Base-by-base conservation (phyloP, 2,329 filamentous ascomycete genomes). In the Cercospora sojina region DNA sequence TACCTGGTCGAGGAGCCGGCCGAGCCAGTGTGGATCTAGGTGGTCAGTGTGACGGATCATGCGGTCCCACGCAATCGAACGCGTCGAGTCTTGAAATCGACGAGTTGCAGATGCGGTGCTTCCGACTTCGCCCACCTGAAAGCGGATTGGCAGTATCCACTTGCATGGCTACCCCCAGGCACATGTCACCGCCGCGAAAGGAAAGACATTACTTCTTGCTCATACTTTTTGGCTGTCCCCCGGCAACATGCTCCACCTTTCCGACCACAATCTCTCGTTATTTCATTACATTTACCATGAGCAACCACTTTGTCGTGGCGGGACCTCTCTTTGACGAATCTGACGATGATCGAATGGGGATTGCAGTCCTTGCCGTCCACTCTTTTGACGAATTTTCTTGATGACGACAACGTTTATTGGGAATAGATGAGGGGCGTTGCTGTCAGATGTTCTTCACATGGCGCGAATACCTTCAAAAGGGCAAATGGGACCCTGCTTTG, bases 21-120 rank as follows among this genome's bases (percentile, higher is more conserved):
- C 43, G 73, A 72, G 58, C 63, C 68, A 43, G 65, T 66, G 66
- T 73, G 70, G 69, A 71, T 75, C 66, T 76, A 71, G 66, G 67
- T 20, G 55, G 32, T 35, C 18, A 47, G 51, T 38, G 13, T 18
- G 27, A 61, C 57, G 16, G 23, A 58, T 57, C 51, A 47, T 65
- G 66, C 66, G 49, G 64, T 56, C 60, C 62, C 41, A 66, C 64
- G 70, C 74, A 74, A 74, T 75, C 74, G 73, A 73, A 72, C 72
- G 55, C 47, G 66, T 71, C 67, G 66, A 32, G 69, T 69, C 70
- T 51, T 69, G 68, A 66, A 66, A 72, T 70, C 68, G 70, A 70
- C 64, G 59, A 65, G 72, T 72, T 73, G 71, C 73, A 74, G 74
- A 74, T 74, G 59, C 66, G 67, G 62, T 66, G 67, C 41, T 56